These are phyloP conservation scores for Aquilaria malaccensis DNA, from an alignment of 345 rosid species.

Conservation along the genomic window DNA sequence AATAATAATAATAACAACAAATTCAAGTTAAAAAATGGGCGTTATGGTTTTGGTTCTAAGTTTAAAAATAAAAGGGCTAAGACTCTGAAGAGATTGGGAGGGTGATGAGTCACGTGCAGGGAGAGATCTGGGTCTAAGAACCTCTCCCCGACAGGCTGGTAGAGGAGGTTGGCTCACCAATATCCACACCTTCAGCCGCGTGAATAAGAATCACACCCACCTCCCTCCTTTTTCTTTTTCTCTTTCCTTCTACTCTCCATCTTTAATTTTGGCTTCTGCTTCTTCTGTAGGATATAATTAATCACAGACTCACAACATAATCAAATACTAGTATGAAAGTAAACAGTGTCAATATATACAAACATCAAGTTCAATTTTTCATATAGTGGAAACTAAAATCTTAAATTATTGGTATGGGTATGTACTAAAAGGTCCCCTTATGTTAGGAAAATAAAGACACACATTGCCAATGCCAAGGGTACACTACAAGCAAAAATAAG, in stretches of 20 bases:
- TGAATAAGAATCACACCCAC: conserved; percentile 25
- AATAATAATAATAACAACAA: too few species aligned
- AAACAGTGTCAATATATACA: too few species aligned
- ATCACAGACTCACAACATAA: too few species aligned
- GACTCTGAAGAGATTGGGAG: conserved; percentile 21
- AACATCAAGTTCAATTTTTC: too few species aligned
- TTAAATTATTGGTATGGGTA: too few species aligned
- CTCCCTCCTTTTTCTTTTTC: not conserved
- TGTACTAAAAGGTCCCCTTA: too few species aligned
- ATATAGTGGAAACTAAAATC: too few species aligned
- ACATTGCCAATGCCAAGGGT: too few species aligned
- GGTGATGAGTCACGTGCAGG: conserved; percentile 52
- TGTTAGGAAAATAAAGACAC: too few species aligned
- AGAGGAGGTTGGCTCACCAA: conserved; percentile 35
- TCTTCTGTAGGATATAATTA: too few species aligned
- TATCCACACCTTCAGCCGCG: conserved; percentile 33
- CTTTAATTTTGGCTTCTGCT: not conserved
- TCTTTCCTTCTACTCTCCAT: not conserved
- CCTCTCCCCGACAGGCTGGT: conserved; percentile 55
- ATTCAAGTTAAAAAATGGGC: not conserved
- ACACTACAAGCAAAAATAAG: too few species aligned
- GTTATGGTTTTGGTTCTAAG: not conserved
- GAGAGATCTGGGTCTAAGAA: conserved; percentile 31
- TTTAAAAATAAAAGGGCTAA: not conserved
- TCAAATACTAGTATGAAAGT: too few species aligned